Conservation (phyloP, 2,329 filamentous ascomycete genomes). For the Raffaelea deltoideospora region DNA sequence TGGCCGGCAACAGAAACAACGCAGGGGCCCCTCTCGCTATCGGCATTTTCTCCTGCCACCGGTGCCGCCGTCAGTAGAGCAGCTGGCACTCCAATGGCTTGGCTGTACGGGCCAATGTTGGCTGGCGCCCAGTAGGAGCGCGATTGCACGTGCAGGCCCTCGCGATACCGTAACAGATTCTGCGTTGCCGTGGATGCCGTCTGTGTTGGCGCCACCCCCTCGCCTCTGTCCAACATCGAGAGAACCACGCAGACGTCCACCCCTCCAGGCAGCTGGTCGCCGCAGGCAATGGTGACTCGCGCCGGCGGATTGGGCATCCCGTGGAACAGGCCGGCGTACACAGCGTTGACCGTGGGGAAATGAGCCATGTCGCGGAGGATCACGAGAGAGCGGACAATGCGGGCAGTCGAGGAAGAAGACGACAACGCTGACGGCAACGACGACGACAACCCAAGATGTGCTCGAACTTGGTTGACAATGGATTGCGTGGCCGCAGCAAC, state of each 20-base stretch:
- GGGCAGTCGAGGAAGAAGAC: constrained; percentile 13
- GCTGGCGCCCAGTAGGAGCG: constrained; percentile 95
- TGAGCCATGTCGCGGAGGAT: constrained; percentile 66
- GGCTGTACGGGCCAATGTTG: constrained; percentile 94
- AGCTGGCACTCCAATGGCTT: constrained; percentile 49
- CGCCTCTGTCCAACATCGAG: too few relatives aligned
- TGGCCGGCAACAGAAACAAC: constrained; percentile 67
- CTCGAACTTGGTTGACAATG: constrained; percentile 29
- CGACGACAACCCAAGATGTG: constrained; percentile 13
- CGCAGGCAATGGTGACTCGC: constrained; percentile 69
- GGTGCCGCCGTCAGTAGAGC: too few relatives aligned
- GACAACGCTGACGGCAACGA: too few relatives aligned
- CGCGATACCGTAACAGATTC: constrained; percentile 21
- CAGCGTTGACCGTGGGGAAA: constrained; percentile 58
- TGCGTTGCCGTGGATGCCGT: constrained; percentile 7
- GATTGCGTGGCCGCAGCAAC: constrained; percentile 32
- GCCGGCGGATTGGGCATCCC: constrained; percentile 65
- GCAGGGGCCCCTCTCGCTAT: constrained; percentile 10
- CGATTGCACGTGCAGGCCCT: constrained; percentile 76
- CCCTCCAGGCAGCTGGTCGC: constrained; percentile 44
- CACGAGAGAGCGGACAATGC: constrained; percentile 44
- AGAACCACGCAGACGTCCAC: constrained; percentile 42
- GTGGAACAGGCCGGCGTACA: constrained; percentile 61
- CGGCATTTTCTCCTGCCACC: constrained; percentile 2
- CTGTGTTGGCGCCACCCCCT: constrained; percentile 5